phyloP scores from a whole-genome alignment of 2,329 filamentous ascomycete species.

The Apiospora marii region DNA sequence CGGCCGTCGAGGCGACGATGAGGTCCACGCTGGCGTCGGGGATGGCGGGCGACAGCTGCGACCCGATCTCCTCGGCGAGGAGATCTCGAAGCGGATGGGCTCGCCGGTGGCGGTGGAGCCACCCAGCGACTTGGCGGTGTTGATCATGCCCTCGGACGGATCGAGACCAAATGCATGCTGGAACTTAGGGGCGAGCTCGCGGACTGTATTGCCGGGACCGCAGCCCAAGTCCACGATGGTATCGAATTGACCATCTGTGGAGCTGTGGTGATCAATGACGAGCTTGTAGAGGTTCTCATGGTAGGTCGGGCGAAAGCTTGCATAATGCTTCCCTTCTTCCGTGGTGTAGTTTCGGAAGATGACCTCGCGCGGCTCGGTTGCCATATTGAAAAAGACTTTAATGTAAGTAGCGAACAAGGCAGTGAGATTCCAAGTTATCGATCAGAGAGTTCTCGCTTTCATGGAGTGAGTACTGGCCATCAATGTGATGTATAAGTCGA shows the following conservation, averaged over 20 bases:
- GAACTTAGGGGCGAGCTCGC: constrained; percentile 56
- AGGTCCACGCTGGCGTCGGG: constrained; percentile 52
- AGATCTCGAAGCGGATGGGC: constrained; percentile 51
- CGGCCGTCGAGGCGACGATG: constrained; percentile 57
- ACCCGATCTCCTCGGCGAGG: constrained; percentile 52
- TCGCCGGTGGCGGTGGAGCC: constrained; percentile 30
- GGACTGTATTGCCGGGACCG: constrained; percentile 60
- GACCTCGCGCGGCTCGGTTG: constrained; percentile 39
- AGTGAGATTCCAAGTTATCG: neutral
- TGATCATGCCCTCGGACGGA: constrained; percentile 61
- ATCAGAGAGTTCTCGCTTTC: neutral
- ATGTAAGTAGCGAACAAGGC: no score
- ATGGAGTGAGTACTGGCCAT: no score
- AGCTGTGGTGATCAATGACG: constrained; percentile 55
- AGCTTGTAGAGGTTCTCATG: constrained; percentile 53
- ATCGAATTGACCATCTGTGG: constrained; percentile 51
- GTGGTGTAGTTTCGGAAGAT: constrained; percentile 56
- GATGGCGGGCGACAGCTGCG: constrained; percentile 32
- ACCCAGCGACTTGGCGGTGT: constrained; percentile 46
- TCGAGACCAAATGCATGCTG: constrained; percentile 57
- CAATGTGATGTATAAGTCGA: neutral
- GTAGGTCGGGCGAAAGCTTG: constrained; percentile 52
- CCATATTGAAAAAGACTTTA: neutral
- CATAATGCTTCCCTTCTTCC: constrained; percentile 54
- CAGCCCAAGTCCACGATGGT: constrained; percentile 63